Percentiles rank a stretch among this genome's conserved stretches.
These are phyloP conservation scores for Citrus sinensis DNA, from an alignment of 345 rosid genomes.

Conservation along the genomic window DNA sequence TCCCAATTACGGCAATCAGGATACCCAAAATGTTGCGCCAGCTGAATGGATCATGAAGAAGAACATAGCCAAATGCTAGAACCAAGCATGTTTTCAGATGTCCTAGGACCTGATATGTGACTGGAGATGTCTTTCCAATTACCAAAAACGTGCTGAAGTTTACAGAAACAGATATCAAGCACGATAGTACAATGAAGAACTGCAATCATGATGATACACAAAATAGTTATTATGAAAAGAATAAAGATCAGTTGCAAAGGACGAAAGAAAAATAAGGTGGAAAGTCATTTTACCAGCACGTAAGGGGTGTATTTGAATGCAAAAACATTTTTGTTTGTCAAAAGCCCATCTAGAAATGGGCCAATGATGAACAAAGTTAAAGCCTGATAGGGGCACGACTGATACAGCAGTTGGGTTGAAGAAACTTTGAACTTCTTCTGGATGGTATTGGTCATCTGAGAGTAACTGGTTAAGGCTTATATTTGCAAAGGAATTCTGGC, in stretches of 20 bases:
- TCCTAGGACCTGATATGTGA: slow-evolving; percentile 98
- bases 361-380: slow-evolving; percentile 83
- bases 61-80: slow-evolving; percentile 93
- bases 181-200: slow-evolving; percentile 98
- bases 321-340: slow-evolving; percentile 89
- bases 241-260: background rate
- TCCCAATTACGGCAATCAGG: slow-evolving; percentile 84
- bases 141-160: slow-evolving; percentile 99
- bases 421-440: slow-evolving; percentile 99
- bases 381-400: slow-evolving; percentile 99
- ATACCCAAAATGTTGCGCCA: slow-evolving; percentile 98
- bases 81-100: slow-evolving; percentile 98
- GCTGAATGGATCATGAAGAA: slow-evolving; percentile 88
- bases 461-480: slow-evolving; percentile 48
- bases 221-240: slow-evolving; percentile 10
- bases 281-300: slow-evolving; percentile 63
- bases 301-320: slow-evolving; percentile 96
- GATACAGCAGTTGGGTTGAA: slow-evolving; percentile 97
- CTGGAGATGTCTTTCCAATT: slow-evolving; percentile 99
- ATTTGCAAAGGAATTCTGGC: slow-evolving; percentile 6
- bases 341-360: slow-evolving; percentile 93
- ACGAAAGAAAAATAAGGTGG: background rate
- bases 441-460: slow-evolving; percentile 98
- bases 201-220: slow-evolving; percentile 43
- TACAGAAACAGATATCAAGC: slow-evolving; percentile 97